Evolutionary conservation across 805 yeast genomes (phyloP).

Genomic region (Sugiyamaella lignohabitans): DNA sequence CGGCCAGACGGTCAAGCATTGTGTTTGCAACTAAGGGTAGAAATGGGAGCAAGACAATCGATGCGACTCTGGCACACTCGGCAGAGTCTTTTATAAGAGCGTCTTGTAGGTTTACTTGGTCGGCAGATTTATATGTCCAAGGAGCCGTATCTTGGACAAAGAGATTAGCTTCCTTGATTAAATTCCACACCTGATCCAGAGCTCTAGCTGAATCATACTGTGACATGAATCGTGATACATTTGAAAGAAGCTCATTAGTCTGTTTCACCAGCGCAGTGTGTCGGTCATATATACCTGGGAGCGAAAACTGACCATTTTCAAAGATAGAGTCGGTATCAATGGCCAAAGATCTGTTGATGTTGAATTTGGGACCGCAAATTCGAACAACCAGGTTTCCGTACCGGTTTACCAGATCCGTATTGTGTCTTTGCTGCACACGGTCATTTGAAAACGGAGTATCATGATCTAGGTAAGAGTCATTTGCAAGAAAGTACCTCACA

Average conservation of each 20-base stretch:
- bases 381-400: constrained; percentile 75
- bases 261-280: constrained; percentile 27
- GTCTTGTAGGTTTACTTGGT: constrained; percentile 37
- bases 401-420: constrained; percentile 61
- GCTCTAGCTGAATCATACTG: constrained; percentile 51
- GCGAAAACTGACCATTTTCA: constrained; percentile 3
- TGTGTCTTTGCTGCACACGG: constrained; percentile 41
- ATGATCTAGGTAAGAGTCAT: constrained; percentile 62
- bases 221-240: constrained; percentile 40
- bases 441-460: constrained; percentile 76
- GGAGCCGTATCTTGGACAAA: constrained; percentile 68
- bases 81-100: constrained; percentile 56
- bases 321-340: background rate
- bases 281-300: constrained; percentile 1
- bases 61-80: constrained; percentile 61
- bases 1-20: constrained; percentile 60
- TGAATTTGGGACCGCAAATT: constrained; percentile 64
- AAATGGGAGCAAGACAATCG: constrained; percentile 65
- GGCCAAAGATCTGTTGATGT: constrained; percentile 40
- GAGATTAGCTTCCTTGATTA: constrained; percentile 54
- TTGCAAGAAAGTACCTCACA: constrained; percentile 67
- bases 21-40: constrained; percentile 57
- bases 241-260: constrained; percentile 33
- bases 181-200: constrained; percentile 51
- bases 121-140: constrained; percentile 48